phyloP scores from a whole-genome alignment of 2,329 filamentous ascomycete genomes.

The Aurifilum marmelostoma region DNA sequence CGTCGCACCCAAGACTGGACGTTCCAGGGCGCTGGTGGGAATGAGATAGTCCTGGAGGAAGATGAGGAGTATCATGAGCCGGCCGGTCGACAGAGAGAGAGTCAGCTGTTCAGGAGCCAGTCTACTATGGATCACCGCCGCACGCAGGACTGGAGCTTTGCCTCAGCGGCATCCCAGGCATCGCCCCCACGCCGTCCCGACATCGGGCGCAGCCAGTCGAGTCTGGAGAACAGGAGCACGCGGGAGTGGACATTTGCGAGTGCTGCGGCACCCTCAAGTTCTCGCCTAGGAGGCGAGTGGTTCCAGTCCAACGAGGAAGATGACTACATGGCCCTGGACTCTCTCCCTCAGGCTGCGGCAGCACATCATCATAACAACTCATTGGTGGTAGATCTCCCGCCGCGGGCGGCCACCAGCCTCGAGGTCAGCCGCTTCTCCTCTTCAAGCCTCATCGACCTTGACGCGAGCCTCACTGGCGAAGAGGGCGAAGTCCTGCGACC shows the following conservation, averaged over 20 bases:
- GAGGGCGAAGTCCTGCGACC: conserved; percentile 54
- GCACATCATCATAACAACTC: conserved; percentile 36
- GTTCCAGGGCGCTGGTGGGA: conserved; percentile 17
- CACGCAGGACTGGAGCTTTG: conserved; percentile 30
- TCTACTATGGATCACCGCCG: conserved; percentile 29
- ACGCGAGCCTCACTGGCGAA: conserved; percentile 41
- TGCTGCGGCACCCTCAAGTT: conserved; percentile 53
- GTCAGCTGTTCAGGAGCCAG: conserved; percentile 27
- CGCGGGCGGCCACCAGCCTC: conserved; percentile 33
- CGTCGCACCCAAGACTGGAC: conserved; percentile 30
- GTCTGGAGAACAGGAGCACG: conserved; percentile 59
- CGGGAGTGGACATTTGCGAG: conserved; percentile 59
- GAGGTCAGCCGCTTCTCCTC: conserved; percentile 41
- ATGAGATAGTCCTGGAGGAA: conserved; percentile 13
- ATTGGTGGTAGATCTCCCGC: conserved; percentile 40
- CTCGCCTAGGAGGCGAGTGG: conserved; percentile 41
- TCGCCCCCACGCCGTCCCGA: conserved; percentile 9
- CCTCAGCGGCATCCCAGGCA: conserved; percentile 16
- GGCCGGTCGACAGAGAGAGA: conserved; percentile 23
- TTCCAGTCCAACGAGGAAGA: conserved; percentile 43
- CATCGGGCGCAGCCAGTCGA: conserved; percentile 27
- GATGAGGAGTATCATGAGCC: neutral
- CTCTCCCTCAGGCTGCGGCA: conserved; percentile 20
- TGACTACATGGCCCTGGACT: conserved; percentile 29
- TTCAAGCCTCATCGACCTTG: conserved; percentile 42